Percentiles rank a stretch among this genome's conserved stretches.
Evolutionary conservation across 805 yeast species (phyloP).

Genomic region (Saccharomycopsis fodiens): DNA sequence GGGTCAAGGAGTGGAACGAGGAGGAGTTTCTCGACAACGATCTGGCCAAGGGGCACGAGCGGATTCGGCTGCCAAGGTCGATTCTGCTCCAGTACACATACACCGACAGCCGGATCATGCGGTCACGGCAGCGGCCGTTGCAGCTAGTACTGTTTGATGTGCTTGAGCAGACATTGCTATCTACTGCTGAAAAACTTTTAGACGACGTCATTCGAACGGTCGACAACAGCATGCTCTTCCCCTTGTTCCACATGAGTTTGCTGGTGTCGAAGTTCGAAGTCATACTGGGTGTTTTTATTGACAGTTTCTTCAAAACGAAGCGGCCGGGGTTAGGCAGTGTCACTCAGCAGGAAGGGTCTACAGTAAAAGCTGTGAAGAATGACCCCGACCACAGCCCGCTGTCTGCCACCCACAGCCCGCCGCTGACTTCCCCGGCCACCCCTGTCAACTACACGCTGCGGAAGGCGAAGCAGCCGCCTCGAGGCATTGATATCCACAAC

Average conservation of each 20-base stretch:
- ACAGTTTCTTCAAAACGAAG: constrained; percentile 10
- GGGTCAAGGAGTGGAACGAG: constrained; percentile 69
- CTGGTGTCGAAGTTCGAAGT: constrained; percentile 48
- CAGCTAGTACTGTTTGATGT: constrained; percentile 14
- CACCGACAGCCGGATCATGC: constrained; percentile 1
- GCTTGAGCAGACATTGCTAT: constrained; percentile 25
- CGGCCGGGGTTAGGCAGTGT: background rate
- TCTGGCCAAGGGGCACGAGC: background rate
- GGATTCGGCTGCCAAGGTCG: constrained; percentile 10
- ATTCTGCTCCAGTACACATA: constrained; percentile 11
- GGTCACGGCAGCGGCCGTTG: constrained; percentile 16
- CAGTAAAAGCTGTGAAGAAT: too few relatives aligned
- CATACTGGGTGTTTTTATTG: constrained; percentile 26
- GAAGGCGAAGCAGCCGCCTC: background rate
- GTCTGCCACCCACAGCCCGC: too few relatives aligned
- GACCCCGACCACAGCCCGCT: too few relatives aligned
- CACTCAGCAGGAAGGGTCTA: background rate
- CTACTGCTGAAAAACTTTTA: constrained; percentile 32
- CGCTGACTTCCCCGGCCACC: background rate
- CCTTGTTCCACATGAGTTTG: constrained; percentile 44
- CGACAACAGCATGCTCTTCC: constrained; percentile 31
- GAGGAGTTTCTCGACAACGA: constrained; percentile 33
- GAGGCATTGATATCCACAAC: background rate
- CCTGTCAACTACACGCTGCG: background rate
- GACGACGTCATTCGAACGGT: constrained; percentile 30